Conservation (phyloP, 116 monocot species). For the Trichopus zeylanicus region DNA sequence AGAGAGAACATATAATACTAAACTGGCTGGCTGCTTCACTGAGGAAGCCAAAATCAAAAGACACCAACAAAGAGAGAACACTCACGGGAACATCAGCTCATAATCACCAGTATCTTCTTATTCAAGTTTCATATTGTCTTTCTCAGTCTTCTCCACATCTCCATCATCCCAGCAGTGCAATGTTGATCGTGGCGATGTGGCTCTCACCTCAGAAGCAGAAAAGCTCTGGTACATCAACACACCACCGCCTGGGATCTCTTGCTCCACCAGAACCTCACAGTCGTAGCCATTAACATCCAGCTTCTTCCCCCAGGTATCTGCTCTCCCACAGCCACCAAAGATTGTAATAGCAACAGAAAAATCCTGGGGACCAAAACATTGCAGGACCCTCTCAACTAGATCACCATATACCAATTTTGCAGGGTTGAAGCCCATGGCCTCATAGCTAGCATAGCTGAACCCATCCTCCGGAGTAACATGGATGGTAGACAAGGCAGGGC, state of each 20-base stretch:
- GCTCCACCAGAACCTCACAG: slow-evolving; percentile 24
- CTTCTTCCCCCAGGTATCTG: slow-evolving; percentile 34
- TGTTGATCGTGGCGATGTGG: slow-evolving; percentile 34
- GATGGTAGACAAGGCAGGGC: slow-evolving; percentile 51
- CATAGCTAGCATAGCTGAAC: slow-evolving; percentile 85
- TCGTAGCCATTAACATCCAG: slow-evolving; percentile 27
- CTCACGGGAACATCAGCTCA: not conserved
- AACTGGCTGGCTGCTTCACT: no score
- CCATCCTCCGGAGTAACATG: slow-evolving; percentile 87
- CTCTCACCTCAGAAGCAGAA: slow-evolving; percentile 2
- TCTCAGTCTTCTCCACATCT: slow-evolving; percentile 15
- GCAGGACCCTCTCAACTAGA: slow-evolving; percentile 50
- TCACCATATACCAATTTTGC: slow-evolving; percentile 1
- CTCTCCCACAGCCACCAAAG: slow-evolving; percentile 33
- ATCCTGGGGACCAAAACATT: slow-evolving; percentile 47
- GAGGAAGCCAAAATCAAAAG: no score
- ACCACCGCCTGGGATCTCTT: slow-evolving; percentile 48
- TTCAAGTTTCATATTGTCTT: no score
- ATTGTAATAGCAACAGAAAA: slow-evolving; percentile 79
- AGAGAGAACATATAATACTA: no score
- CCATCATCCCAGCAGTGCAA: slow-evolving; percentile 37
- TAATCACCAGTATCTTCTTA: not conserved
- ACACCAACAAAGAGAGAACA: no score
- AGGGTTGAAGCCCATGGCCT: slow-evolving; percentile 65
- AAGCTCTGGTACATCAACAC: slow-evolving; percentile 70